A percentile compares a stretch with the other conserved stretches of the same genome.
These are phyloP conservation scores for Bryopsis sp. DNA, from an alignment of 139 green algal species.

Conservation along the genomic window DNA sequence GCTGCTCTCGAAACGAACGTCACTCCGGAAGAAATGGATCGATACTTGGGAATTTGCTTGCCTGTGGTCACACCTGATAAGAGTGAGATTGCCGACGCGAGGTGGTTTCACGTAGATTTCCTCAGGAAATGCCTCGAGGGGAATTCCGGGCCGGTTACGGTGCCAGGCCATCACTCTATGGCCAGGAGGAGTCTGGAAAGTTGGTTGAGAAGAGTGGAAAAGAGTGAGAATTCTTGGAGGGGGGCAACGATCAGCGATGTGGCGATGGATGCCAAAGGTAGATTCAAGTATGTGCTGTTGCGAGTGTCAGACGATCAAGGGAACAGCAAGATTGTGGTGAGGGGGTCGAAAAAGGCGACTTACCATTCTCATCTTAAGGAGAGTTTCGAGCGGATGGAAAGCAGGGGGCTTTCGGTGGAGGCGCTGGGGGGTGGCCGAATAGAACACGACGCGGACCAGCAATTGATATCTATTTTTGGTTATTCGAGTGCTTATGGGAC, in stretches of 20 bases:
- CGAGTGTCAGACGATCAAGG: slow-evolving; percentile 33
- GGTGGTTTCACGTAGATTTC: slow-evolving; percentile 19
- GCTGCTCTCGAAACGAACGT: slow-evolving; percentile 2
- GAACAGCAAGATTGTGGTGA: slow-evolving; percentile 59
- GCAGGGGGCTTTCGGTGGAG: slow-evolving; percentile 27
- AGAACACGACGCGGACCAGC: slow-evolving; percentile 35
- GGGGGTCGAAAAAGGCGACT: slow-evolving; percentile 40
- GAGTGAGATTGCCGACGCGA: not conserved
- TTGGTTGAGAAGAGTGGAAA: not conserved
- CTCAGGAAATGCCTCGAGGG: not conserved
- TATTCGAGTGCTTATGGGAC: slow-evolving; percentile 64
- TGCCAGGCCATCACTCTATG: slow-evolving; percentile 4
- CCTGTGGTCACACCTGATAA: not conserved
- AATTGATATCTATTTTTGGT: slow-evolving; percentile 49
- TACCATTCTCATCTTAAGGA: slow-evolving; percentile 69
- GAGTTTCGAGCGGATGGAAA: slow-evolving; percentile 9
- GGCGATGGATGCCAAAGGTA: slow-evolving; percentile 33
- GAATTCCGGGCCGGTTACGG: not conserved
- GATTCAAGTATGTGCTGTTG: slow-evolving; percentile 79
- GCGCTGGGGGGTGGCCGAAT: slow-evolving; percentile 62
- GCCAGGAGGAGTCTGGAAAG: not conserved
- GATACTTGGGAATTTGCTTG: slow-evolving; percentile 1
- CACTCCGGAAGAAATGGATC: slow-evolving; percentile 5
- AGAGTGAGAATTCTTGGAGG: not conserved
- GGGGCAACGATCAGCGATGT: slow-evolving; percentile 29